phyloP scores from a whole-genome alignment of 148 eudicot genomes.

The Persicaria tinctoria region DNA sequence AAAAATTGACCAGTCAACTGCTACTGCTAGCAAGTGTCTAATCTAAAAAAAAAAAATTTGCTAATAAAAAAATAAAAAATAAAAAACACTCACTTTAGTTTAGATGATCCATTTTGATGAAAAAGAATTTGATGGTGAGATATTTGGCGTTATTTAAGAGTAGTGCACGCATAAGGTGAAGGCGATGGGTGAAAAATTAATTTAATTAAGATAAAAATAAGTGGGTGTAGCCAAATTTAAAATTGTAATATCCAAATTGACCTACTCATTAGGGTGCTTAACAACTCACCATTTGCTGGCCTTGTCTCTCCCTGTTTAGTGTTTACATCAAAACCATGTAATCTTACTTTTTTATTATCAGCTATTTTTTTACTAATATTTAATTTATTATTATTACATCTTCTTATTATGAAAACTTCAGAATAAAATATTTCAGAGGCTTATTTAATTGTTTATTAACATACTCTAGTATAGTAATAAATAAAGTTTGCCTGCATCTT shows the following conservation, averaged over 20 bases:
- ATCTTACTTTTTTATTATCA: neutral
- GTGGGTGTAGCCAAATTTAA: neutral
- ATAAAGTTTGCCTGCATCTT: neutral
- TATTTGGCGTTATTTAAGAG: neutral
- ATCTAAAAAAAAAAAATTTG: too few relatives aligned
- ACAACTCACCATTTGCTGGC: constrained; percentile 9
- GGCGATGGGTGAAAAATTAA: neutral
- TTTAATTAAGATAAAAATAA: neutral
- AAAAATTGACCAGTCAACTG: too few relatives aligned
- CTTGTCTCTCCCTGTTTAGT: neutral
- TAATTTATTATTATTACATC: neutral
- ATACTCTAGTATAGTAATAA: neutral
- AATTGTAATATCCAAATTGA: constrained; percentile 1
- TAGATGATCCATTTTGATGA: too few relatives aligned
- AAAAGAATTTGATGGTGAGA: too few relatives aligned
- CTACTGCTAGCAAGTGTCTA: too few relatives aligned
- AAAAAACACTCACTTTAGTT: too few relatives aligned
- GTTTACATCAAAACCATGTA: neutral
- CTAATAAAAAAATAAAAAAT: too few relatives aligned
- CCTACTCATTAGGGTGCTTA: constrained; percentile 3
- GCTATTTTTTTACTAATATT: neutral
- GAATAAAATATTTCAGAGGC: neutral
- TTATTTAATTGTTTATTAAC: neutral
- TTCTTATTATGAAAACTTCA: neutral
- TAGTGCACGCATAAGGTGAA: neutral